Evolutionary conservation across 73 alveolate genomes (phyloP), one percentile per base, ranked within the genome.

Genomic region (Vitrella brassicaformis): DNA sequence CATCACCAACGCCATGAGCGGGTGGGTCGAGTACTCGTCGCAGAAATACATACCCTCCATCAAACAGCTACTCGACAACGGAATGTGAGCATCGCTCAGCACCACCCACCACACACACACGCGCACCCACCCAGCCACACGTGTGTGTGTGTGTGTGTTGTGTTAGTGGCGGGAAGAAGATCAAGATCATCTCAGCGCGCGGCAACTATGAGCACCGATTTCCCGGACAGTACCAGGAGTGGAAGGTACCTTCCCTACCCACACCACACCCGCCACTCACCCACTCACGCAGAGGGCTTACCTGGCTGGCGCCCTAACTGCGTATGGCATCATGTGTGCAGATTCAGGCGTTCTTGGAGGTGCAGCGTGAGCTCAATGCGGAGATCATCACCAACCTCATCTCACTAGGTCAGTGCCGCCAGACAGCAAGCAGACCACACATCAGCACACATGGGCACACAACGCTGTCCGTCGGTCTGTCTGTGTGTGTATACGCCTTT

Each of bases 11-110:
- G 99, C 99, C 32, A 97, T 96, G 75, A 80, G 90, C 69, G 99
- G 99, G 47, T 96, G 99, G 99, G 99, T 96, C 45, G 97, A 96
- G 78, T 95, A 84, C 75, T 81, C 95, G 26, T 91, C 98, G 0
- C 68, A 90, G 27, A 83, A 81, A 75, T 94, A 85, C 82, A 88
- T 92, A 84, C 96, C 96, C 66, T 82, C 68, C 29, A 69, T 90
- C 27, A 65, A 0, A n/a, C 85, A 31, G 26, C 31, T 26, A 26
- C 31, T 31, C 30, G n/a, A 0, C 25, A 4, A 30, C 39, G 27
- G 19, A 31, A 74, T 74, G 39, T 74, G 74, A 4, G 73, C 74
- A 19, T 64, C 71, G 32, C 73, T 19, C 45, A 7, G 25, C 30
- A 68, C 27, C n/a, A 30, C 68, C 25, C 29, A 28, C 47, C n/a